These are phyloP conservation scores for Pichia membranifaciens DNA, from an alignment of 805 yeast genomes.

Conservation along the genomic window DNA sequence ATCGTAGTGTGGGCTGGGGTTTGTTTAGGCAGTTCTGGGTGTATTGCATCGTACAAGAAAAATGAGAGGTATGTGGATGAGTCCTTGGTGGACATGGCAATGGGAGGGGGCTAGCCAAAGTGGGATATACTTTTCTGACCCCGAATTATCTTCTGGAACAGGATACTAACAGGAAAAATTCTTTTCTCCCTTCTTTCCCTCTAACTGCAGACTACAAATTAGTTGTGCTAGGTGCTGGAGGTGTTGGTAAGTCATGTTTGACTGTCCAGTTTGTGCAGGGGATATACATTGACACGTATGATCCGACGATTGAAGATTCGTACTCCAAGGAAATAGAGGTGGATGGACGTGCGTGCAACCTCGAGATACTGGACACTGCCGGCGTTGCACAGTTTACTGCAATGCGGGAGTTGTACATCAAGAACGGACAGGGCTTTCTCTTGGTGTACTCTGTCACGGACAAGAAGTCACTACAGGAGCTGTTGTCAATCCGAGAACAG, in stretches of 20 bases:
- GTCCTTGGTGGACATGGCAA: too few species aligned
- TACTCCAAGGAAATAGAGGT: conserved; percentile 84
- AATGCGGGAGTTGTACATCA: conserved; percentile 84
- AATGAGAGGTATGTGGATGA: too few species aligned
- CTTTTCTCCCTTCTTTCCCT: neutral
- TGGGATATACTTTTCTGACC: too few species aligned
- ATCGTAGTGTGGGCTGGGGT: too few species aligned
- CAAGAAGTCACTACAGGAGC: conserved; percentile 64
- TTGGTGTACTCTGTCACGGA: conserved; percentile 57
- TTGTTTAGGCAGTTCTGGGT: too few species aligned
- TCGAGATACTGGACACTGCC: conserved; percentile 69
- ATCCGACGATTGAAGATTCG: conserved; percentile 96
- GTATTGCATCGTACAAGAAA: too few species aligned
- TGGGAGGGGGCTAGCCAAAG: too few species aligned
- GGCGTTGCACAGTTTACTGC: conserved; percentile 88
- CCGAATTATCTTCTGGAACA: too few species aligned
- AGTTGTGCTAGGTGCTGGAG: conserved; percentile 94
- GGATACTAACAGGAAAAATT: neutral
- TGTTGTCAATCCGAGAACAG: conserved; percentile 75
- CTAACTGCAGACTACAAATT: conserved; percentile 70
- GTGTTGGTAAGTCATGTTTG: conserved; percentile 92
- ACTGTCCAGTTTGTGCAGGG: conserved; percentile 92
- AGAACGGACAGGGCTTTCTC: conserved; percentile 73
- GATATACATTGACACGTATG: conserved; percentile 83
- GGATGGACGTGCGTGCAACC: conserved; percentile 79